Evolutionary conservation across 805 yeast genomes (phyloP).

Genomic region (Soucietia sequanensis): DNA sequence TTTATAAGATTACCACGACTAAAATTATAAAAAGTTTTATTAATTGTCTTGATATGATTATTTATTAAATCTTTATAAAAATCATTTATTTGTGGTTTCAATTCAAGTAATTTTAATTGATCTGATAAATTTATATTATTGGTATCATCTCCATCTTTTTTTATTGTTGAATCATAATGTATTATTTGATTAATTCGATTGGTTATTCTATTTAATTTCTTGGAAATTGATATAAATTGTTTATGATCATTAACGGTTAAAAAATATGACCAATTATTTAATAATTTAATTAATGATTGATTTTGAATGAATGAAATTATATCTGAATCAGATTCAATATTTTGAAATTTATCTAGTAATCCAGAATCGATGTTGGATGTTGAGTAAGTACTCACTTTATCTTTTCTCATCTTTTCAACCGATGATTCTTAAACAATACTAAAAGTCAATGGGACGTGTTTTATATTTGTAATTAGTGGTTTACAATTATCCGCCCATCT

Average conservation of each 20-base stretch:
- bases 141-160: neutral
- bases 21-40: slow-evolving; percentile 60
- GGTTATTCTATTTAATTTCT: slow-evolving; percentile 34
- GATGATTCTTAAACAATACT: no score
- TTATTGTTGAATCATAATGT: neutral
- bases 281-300: slow-evolving; percentile 27
- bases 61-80: slow-evolving; percentile 53
- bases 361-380: slow-evolving; percentile 4
- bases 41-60: slow-evolving; percentile 59
- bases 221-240: slow-evolving; percentile 45
- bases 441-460: no score
- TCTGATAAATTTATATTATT: neutral
- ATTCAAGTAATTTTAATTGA: slow-evolving; percentile 13
- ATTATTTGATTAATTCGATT: slow-evolving; percentile 9
- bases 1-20: slow-evolving; percentile 55
- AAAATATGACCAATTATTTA: slow-evolving; percentile 42
- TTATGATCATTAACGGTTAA: slow-evolving; percentile 52
- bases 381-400: no score
- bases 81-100: slow-evolving; percentile 21
- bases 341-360: neutral
- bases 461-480: no score
- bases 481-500: no score
- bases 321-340: neutral
- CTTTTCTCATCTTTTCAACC: no score
- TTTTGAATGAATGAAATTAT: slow-evolving; percentile 24